Conservation (phyloP, 2,329 filamentous ascomycete genomes). For the Phoma sp. region DNA sequence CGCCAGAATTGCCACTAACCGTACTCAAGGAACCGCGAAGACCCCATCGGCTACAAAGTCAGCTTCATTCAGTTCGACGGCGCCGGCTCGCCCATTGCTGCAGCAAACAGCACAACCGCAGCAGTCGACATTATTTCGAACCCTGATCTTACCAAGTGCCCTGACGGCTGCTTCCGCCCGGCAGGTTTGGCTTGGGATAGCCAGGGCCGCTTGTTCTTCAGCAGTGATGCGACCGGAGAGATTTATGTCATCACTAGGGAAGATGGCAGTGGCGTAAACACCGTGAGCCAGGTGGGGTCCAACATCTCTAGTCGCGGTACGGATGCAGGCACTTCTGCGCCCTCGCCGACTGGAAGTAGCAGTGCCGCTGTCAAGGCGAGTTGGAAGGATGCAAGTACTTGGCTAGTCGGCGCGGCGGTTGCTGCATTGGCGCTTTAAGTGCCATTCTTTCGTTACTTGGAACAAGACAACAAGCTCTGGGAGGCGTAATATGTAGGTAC, state of each 20-base stretch:
- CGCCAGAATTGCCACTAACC: background rate
- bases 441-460: too few species aligned
- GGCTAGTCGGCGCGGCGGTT: background rate
- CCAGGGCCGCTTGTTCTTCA: constrained; percentile 66
- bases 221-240: constrained; percentile 70
- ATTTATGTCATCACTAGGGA: constrained; percentile 61
- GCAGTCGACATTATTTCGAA: constrained; percentile 65
- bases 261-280: constrained; percentile 41
- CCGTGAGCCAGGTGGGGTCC: constrained; percentile 27
- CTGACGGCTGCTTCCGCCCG: constrained; percentile 67
- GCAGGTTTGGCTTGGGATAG: constrained; percentile 63
- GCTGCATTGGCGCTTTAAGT: background rate
- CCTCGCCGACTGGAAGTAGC: constrained; percentile 5
- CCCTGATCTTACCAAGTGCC: constrained; percentile 61
- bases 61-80: constrained; percentile 55
- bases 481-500: background rate
- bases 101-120: constrained; percentile 57
- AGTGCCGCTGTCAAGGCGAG: background rate
- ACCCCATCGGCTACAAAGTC: constrained; percentile 61
- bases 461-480: too few species aligned
- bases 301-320: too few species aligned
- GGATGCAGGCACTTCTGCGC: constrained; percentile 3
- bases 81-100: constrained; percentile 55
- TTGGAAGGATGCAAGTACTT: background rate
- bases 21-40: constrained; percentile 52